A percentile compares a stretch with the other conserved stretches of the same genome.
Evolutionary conservation across 345 rosid species (phyloP).

Genomic region (Salix caprea): DNA sequence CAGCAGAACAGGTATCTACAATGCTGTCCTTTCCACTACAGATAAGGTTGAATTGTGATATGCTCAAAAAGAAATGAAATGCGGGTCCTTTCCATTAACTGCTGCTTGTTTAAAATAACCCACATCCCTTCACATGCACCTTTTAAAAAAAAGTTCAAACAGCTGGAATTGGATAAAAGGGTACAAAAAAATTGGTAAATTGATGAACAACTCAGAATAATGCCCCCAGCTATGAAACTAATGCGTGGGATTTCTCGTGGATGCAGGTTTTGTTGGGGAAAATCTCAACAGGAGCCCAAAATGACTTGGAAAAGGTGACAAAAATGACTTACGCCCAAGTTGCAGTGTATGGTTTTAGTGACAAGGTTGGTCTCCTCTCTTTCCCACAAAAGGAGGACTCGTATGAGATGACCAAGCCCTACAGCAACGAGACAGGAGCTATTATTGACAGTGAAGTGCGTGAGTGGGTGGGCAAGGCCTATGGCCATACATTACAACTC

Average conservation of each 20-base stretch:
- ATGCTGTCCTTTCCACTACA: background rate
- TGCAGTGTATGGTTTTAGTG: slow-evolving; percentile 91
- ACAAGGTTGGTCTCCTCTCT: slow-evolving; percentile 93
- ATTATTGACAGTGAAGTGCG: slow-evolving; percentile 79
- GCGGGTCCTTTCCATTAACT: background rate
- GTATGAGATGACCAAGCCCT: slow-evolving; percentile 75
- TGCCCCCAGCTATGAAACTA: background rate
- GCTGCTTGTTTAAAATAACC: background rate
- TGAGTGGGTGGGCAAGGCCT: slow-evolving; percentile 82
- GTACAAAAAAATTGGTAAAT: background rate
- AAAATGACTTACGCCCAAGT: slow-evolving; percentile 97
- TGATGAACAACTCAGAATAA: background rate
- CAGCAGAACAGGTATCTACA: slow-evolving; percentile 69
- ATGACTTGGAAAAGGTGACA: slow-evolving; percentile 89
- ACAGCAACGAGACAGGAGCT: slow-evolving; percentile 88
- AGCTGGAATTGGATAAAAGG: background rate
- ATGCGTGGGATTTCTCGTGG: background rate
- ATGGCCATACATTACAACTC: slow-evolving; percentile 51
- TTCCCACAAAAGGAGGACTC: slow-evolving; percentile 79
- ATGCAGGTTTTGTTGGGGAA: slow-evolving; percentile 74
- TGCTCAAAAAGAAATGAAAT: background rate
- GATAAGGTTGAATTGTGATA: background rate
- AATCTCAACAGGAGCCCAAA: slow-evolving; percentile 92
- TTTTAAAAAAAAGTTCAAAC: background rate
- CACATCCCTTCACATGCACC: background rate